Conservation (phyloP, 169 alveolate genomes). For the Plasmodium malariae region DNA sequence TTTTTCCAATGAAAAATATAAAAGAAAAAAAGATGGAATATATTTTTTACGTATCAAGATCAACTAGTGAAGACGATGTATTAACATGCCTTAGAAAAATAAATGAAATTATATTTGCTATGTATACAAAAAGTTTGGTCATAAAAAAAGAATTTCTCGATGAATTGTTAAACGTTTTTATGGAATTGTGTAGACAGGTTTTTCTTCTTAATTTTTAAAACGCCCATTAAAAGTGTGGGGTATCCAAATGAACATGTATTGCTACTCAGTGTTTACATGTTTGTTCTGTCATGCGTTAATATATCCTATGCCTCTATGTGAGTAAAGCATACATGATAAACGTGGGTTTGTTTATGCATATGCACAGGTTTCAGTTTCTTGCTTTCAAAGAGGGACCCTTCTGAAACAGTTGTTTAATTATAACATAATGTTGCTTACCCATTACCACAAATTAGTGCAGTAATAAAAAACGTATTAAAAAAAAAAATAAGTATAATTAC, state of each 20-base stretch:
- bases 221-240: too few species aligned
- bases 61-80: constrained; percentile 53
- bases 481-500: too few species aligned
- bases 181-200: constrained; percentile 76
- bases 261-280: not conserved
- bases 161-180: constrained; percentile 35
- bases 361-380: constrained; percentile 35
- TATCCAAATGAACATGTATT: not conserved
- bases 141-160: constrained; percentile 36
- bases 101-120: constrained; percentile 19
- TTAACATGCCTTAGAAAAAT: constrained; percentile 56
- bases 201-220: not conserved
- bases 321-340: not conserved
- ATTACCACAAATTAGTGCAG: constrained; percentile 59
- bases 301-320: not conserved
- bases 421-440: constrained; percentile 28
- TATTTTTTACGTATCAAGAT: constrained; percentile 57
- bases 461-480: too few species aligned
- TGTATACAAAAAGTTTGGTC: constrained; percentile 31
- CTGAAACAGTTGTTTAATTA: constrained; percentile 55
- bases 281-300: not conserved
- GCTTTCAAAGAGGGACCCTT: constrained; percentile 29
- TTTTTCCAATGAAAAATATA: constrained; percentile 42
- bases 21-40: constrained; percentile 41
- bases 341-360: not conserved